Percentiles rank a stretch among this genome's conserved stretches.
Evolutionary conservation across 2,329 filamentous ascomycete species (phyloP).

Genomic region (Beauveria pseudobassiana): DNA sequence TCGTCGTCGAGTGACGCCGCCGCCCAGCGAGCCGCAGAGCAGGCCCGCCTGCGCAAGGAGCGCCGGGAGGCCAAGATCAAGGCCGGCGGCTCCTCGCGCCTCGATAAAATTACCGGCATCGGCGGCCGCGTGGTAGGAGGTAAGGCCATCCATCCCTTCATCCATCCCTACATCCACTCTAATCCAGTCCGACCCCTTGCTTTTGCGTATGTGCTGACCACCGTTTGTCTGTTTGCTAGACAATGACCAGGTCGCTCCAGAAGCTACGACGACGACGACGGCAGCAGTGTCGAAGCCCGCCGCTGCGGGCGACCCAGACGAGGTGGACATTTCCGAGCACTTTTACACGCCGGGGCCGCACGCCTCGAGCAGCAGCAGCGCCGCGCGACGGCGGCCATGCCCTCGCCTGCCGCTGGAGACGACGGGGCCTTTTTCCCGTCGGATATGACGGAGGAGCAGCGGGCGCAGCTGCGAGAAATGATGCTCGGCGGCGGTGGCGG

Average conservation of each 20-base stretch:
- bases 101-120: conserved; percentile 69
- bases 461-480: conserved; percentile 57
- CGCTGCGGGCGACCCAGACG: conserved; percentile 57
- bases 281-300: conserved; percentile 21
- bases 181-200: not conserved
- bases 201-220: not conserved
- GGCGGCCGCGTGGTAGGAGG: conserved; percentile 36
- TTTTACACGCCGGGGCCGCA: conserved; percentile 49
- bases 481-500: conserved; percentile 45
- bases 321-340: conserved; percentile 73
- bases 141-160: conserved; percentile 12
- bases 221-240: not conserved
- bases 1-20: conserved; percentile 36
- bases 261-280: conserved; percentile 21
- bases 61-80: conserved; percentile 72
- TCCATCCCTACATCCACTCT: not conserved
- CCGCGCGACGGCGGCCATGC: conserved; percentile 18
- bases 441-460: conserved; percentile 46
- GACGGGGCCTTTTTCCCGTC: conserved; percentile 20
- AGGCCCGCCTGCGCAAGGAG: conserved; percentile 70
- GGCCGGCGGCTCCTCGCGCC: conserved; percentile 58
- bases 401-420: conserved; percentile 11
- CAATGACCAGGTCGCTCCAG: conserved; percentile 25
- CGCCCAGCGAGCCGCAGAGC: conserved; percentile 48
- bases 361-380: conserved; percentile 4